Base-by-base conservation (phyloP, 257 asterid species). In the Perilla frutescens region DNA sequence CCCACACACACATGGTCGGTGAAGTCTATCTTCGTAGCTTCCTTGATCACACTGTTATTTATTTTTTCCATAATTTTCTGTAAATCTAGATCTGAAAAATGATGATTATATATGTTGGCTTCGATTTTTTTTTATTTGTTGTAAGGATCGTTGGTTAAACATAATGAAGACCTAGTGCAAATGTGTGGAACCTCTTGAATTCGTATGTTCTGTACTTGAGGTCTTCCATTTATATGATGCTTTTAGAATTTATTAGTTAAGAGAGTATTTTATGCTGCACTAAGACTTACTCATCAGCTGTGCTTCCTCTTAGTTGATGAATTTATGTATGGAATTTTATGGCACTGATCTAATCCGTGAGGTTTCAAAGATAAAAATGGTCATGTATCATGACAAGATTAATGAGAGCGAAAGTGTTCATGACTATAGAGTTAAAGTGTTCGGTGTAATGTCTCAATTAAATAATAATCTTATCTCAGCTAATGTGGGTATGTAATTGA, bases 51-150 rank as follows among this genome's bases (percentile, higher is more conserved):
- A n/a, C n/a, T n/a, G n/a, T n/a, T n/a, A n/a, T n/a, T n/a, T n/a
- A n/a, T n/a, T n/a, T n/a, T n/a, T 60, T 14, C 9, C n/a, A 5
- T 32, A 48, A 2, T n/a, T 48, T 49, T 34, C 12, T 62, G 49
- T 12, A 32, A 66, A 32, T 13, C 58, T 39, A 55, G n/a, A 8
- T 47, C 50, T 34, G 67, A 70, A 56, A 45, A 51, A 10, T 55
- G 66, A 63, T 63, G 65, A 73, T 40, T 40, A 45, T 39, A 11
- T 40, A 5, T 70, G 47, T 5, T 69, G 26, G 9, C 47, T 43
- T 43, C 0, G 10, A 43, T 10, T 43, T 43, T 7, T 43, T 43
- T 43, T 6, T 43, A 0, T 40, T 40, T 40, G 4, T 40, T 7
- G 47, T 1, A 43, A 34, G 1, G 45, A 63, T 62, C 62, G 62